These are phyloP conservation scores for Saccharomyces cerevisiae DNA, from an alignment of 805 yeast species.

Conservation along the genomic window DNA sequence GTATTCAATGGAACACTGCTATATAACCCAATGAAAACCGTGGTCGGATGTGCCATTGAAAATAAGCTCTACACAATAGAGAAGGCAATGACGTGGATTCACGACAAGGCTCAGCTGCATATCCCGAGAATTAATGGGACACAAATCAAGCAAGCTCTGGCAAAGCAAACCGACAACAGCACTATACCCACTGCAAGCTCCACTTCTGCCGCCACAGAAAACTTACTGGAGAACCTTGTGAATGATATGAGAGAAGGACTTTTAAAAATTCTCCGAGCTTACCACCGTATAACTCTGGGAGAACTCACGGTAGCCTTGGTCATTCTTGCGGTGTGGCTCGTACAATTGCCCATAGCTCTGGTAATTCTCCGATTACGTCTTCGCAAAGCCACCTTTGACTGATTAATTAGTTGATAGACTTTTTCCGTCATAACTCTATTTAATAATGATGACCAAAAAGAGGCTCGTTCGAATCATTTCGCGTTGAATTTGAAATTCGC, in stretches of 20 bases:
- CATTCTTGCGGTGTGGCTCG: constrained; percentile 41
- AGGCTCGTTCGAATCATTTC: neutral
- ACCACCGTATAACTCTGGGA: constrained; percentile 29
- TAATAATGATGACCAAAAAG: neutral
- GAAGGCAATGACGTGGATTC: constrained; percentile 71
- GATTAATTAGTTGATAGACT: neutral
- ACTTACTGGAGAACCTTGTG: constrained; percentile 14
- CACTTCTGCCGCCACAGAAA: neutral
- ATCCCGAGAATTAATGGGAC: constrained; percentile 44
- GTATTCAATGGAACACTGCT: constrained; percentile 65
- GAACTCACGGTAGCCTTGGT: constrained; percentile 43
- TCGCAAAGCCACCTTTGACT: neutral
- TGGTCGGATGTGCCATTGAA: constrained; percentile 74
- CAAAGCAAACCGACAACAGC: constrained; percentile 5
- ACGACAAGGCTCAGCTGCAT: constrained; percentile 48
- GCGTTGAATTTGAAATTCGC: neutral
- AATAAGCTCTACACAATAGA: constrained; percentile 60
- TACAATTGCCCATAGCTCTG: constrained; percentile 37
- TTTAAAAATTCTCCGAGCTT: constrained; percentile 23
- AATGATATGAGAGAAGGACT: constrained; percentile 21
- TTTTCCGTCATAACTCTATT: neutral
- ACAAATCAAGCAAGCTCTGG: constrained; percentile 21
- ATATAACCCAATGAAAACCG: constrained; percentile 50
- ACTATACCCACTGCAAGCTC: constrained; percentile 3
- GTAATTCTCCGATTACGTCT: constrained; percentile 5